Evolutionary conservation across 2,329 filamentous ascomycete genomes (phyloP).

Genomic region (Diatrype stigma): DNA sequence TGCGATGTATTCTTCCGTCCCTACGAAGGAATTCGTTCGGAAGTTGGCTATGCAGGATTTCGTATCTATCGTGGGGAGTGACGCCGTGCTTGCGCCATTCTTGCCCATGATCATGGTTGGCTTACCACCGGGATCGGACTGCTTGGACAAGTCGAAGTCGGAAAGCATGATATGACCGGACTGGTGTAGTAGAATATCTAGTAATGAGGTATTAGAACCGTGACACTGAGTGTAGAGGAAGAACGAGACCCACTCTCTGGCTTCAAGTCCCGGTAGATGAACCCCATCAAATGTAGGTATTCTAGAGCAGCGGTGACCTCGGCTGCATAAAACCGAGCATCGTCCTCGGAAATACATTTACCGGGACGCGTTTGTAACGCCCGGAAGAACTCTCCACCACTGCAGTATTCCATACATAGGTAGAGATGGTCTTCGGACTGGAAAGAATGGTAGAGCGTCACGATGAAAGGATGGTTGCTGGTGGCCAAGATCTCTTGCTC

Average conservation of each 20-base stretch:
- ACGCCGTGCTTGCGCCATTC: conserved; percentile 79
- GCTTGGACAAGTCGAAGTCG: conserved; percentile 97
- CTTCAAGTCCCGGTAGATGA: conserved; percentile 97
- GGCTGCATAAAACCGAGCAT: conserved; percentile 93
- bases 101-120: conserved; percentile 96
- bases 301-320: conserved; percentile 96
- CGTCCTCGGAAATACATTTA: conserved; percentile 95
- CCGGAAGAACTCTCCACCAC: conserved; percentile 96
- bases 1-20: conserved; percentile 97
- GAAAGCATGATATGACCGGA: conserved; percentile 99
- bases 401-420: conserved; percentile 99
- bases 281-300: conserved; percentile 97
- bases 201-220: conserved; percentile 30
- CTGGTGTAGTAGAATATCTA: conserved; percentile 95
- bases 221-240: background rate
- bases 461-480: conserved; percentile 98
- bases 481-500: conserved; percentile 98
- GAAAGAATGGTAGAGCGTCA: conserved; percentile 97
- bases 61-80: conserved; percentile 94
- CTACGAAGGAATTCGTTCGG: conserved; percentile 96
- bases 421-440: conserved; percentile 98
- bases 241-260: conserved; percentile 74
- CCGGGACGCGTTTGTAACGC: conserved; percentile 93
- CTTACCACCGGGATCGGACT: conserved; percentile 91
- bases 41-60: conserved; percentile 98